Percentiles rank a stretch among this genome's conserved stretches.
Evolutionary conservation across 208 protist genomes (phyloP).

Genomic region (Wallacemonas sp.): DNA sequence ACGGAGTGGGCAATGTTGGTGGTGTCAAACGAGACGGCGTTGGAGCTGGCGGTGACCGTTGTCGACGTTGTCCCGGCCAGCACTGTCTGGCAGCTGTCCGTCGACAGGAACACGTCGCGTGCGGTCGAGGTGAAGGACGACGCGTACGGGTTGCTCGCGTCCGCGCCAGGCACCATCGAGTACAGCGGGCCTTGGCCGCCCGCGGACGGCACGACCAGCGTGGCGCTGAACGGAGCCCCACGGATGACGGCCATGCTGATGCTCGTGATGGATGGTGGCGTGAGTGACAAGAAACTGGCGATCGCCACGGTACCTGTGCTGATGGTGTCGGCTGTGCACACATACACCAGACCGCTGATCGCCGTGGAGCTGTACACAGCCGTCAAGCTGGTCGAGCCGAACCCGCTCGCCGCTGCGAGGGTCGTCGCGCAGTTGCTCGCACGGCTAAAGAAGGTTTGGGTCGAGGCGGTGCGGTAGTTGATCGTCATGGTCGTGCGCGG

Average conservation of each 20-base stretch:
- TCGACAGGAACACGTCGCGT: slow-evolving; percentile 48
- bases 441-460: slow-evolving; percentile 42
- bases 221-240: slow-evolving; percentile 36
- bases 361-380: slow-evolving; percentile 20
- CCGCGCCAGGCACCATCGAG: slow-evolving; percentile 46
- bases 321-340: slow-evolving; percentile 41
- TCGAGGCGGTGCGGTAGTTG: slow-evolving; percentile 44
- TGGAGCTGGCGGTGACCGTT: slow-evolving; percentile 13
- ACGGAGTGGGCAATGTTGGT: slow-evolving; percentile 12
- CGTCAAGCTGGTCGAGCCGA: slow-evolving; percentile 18
- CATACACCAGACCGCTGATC: slow-evolving; percentile 37
- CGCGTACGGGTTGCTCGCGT: slow-evolving; percentile 29
- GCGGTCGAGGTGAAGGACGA: slow-evolving; percentile 27
- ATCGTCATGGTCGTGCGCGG: slow-evolving; percentile 19
- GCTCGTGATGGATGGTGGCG: slow-evolving; percentile 28
- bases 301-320: slow-evolving; percentile 16
- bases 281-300: slow-evolving; percentile 46
- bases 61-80: slow-evolving; percentile 14
- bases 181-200: slow-evolving; percentile 31
- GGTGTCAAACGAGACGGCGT: slow-evolving; percentile 22
- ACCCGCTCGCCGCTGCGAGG: slow-evolving; percentile 13
- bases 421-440: slow-evolving; percentile 20
- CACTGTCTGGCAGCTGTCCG: slow-evolving; percentile 22
- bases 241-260: slow-evolving; percentile 41
- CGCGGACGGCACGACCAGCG: slow-evolving; percentile 22